A percentile compares a stretch with the other conserved stretches of the same genome.
Evolutionary conservation across 73 alveolate species (phyloP).

Genomic region (Paramecium sexaurelia): DNA sequence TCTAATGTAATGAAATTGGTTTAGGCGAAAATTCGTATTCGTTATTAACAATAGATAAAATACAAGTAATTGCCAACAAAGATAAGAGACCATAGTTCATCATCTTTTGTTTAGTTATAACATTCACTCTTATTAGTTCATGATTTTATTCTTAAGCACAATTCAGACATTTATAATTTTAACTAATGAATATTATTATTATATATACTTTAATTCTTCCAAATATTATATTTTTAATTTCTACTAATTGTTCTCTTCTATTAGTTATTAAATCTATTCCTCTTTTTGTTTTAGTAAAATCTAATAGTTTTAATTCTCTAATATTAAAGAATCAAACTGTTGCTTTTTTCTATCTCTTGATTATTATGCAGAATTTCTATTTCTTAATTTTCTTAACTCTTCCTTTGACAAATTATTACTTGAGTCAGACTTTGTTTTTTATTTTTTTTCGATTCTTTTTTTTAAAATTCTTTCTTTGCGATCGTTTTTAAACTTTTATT

Average conservation of each 20-base stretch:
- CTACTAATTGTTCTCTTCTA: neutral
- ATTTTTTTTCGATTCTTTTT: neutral
- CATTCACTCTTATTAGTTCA: slow-evolving; percentile 4
- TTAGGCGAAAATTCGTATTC: neutral
- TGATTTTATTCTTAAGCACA: neutral
- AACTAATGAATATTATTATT: neutral
- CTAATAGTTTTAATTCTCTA: neutral
- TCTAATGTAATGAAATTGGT: neutral
- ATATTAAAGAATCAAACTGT: neutral
- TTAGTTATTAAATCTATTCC: neutral
- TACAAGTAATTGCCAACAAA: slow-evolving; percentile 14
- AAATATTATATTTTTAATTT: neutral
- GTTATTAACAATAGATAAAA: neutral
- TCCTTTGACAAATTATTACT: neutral
- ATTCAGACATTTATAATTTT: neutral
- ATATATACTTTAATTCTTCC: neutral
- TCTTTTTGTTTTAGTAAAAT: neutral
- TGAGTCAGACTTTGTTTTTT: neutral
- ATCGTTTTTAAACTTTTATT: slow-evolving; percentile 20
- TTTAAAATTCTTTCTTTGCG: neutral
- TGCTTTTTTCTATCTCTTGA: slow-evolving; percentile 13
- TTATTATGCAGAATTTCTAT: slow-evolving; percentile 17
- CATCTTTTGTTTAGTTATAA: neutral
- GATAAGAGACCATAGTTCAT: slow-evolving; percentile 10
- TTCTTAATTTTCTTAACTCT: neutral